phyloP scores from a whole-genome alignment of 2,329 filamentous ascomycete genomes.

The Claviceps lovelessii region DNA sequence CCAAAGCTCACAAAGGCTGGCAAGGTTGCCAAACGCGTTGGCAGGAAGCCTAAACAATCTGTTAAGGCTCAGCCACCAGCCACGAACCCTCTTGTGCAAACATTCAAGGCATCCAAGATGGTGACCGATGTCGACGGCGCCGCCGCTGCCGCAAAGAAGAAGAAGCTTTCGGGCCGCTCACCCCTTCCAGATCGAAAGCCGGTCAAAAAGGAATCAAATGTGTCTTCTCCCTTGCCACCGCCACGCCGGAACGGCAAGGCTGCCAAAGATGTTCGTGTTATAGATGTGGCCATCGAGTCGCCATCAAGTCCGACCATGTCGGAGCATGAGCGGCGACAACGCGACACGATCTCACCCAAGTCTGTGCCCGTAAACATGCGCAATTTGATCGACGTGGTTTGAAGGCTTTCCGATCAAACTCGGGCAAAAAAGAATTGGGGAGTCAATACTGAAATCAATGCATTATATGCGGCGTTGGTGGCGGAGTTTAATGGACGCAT shows the following conservation, averaged over 20 bases:
- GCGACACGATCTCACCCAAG: slow-evolving; percentile 29
- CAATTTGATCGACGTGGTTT: slow-evolving; percentile 19
- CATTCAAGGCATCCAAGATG: slow-evolving; percentile 32
- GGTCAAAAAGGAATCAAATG: neutral
- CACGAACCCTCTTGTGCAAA: slow-evolving; percentile 24
- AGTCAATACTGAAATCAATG: neutral
- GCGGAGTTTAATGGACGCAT: neutral
- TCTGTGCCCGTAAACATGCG: slow-evolving; percentile 27
- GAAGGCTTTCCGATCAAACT: neutral
- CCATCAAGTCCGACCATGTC: slow-evolving; percentile 8
- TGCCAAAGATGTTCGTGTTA: slow-evolving; percentile 7
- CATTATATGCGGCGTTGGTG: neutral
- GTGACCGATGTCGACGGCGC: slow-evolving; percentile 10
- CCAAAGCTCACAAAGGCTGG: slow-evolving; percentile 9
- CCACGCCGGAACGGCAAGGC: neutral
- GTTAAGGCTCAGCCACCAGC: slow-evolving; percentile 23
- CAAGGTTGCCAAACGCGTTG: slow-evolving; percentile 16
- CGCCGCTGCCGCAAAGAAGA: slow-evolving; percentile 8
- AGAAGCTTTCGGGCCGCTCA: slow-evolving; percentile 8
- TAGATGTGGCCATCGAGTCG: slow-evolving; percentile 3
- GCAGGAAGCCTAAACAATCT: slow-evolving; percentile 20
- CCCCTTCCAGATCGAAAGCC: slow-evolving; percentile 3
- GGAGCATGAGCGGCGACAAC: neutral
- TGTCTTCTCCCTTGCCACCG: neutral
- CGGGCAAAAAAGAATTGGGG: neutral